Percentiles rank a stretch among this genome's conserved stretches.
Conservation (phyloP, 2,329 filamentous ascomycete genomes). For the Arthroderma sp. region DNA sequence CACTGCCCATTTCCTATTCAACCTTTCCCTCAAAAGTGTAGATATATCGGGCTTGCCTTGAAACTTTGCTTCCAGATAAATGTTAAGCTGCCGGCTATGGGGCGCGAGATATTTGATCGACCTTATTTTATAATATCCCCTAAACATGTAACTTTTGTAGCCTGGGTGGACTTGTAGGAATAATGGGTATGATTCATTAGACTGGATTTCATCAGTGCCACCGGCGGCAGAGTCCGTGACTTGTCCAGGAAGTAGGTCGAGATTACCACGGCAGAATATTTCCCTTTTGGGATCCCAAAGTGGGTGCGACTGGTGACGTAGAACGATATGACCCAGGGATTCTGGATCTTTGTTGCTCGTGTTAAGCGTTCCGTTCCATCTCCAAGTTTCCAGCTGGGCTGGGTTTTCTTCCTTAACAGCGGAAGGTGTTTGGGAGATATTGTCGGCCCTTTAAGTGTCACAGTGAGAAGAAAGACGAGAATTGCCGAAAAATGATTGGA, state of each 20-base stretch:
- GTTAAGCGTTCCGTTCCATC: background rate
- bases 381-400: no score
- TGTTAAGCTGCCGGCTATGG: background rate
- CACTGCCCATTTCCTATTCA: background rate
- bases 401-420: no score
- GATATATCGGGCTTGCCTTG: background rate
- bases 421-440: background rate
- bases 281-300: slow-evolving; percentile 10
- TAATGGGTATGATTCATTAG: slow-evolving; percentile 7
- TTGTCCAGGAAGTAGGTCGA: slow-evolving; percentile 5
- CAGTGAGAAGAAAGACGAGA: background rate
- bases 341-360: background rate
- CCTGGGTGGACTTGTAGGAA: background rate
- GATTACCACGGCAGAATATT: slow-evolving; percentile 9
- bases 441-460: background rate
- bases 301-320: slow-evolving; percentile 5
- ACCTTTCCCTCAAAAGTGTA: background rate
- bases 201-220: background rate
- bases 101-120: slow-evolving; percentile 10
- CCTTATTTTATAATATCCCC: slow-evolving; percentile 6
- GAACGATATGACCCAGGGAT: slow-evolving; percentile 1
- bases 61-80: slow-evolving; percentile 8
- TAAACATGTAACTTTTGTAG: background rate
- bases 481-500: background rate
- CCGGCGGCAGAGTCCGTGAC: background rate